Conservation (phyloP, 345 rosid species). For the Excoecaria agallocha region DNA sequence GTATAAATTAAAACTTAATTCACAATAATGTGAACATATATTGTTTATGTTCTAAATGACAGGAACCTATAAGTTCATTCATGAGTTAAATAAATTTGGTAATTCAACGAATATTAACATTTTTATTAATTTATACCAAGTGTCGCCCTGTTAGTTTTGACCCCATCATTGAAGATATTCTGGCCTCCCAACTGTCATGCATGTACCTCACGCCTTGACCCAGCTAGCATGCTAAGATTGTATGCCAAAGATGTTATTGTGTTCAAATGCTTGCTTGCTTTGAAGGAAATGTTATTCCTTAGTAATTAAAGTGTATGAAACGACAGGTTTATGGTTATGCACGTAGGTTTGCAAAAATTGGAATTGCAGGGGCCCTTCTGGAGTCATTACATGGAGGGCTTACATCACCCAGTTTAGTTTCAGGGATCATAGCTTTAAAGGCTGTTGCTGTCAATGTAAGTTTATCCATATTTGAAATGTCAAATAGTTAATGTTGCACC, state of each 20-base stretch:
- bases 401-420: conserved; percentile 66
- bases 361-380: conserved; percentile 66
- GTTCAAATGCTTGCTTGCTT: neutral
- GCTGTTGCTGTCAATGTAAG: conserved; percentile 87
- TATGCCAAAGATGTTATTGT: neutral
- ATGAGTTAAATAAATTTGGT: neutral
- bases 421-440: conserved; percentile 75
- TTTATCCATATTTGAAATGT: conserved; percentile 1
- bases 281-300: neutral
- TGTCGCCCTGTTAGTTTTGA: neutral
- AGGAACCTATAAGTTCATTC: neutral
- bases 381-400: conserved; percentile 67
- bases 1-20: too few species aligned
- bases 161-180: neutral
- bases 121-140: neutral
- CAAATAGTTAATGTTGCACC: neutral
- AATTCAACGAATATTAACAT: neutral
- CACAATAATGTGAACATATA: too few species aligned
- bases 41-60: neutral
- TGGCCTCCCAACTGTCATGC: neutral
- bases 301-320: neutral
- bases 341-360: conserved; percentile 75
- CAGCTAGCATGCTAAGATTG: neutral
- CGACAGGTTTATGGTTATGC: conserved; percentile 94
- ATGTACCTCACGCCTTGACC: neutral